Evolutionary conservation across 495 filamentous ascomycete genomes (phyloP), one percentile per base, ranked within the genome.

Genomic region (Physcia stellaris): DNA sequence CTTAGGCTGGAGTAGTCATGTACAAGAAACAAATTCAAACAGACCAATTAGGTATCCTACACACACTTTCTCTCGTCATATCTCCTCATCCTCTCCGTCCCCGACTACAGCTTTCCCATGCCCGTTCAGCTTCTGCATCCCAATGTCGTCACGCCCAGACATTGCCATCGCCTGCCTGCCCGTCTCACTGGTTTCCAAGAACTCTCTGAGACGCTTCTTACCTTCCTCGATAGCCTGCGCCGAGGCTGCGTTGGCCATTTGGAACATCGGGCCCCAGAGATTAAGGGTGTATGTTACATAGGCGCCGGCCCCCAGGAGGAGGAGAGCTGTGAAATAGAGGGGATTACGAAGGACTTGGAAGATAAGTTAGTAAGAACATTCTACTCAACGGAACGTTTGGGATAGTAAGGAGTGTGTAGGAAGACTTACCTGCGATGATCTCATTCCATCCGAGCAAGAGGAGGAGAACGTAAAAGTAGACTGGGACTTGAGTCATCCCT

Each of bases 401-500:
- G 16, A 44, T 16, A 26, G 32, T 42, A 24, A n/a, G 11, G 20
- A 27, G 18, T 3, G 31, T 12, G 40, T 23, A 38, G 24, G 31
- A 42, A 22, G 36, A 57, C 82, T 67, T 68, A 92, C 86, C 83
- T 52, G 85, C 81, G 45, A 87, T 54, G 42, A 96, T 84, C 60
- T 98, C 90, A 57, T 98, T 98, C 90, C 90, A 96, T 18, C 90
- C 90, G 28, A 98, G 64, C 21, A 84, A 84, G 41, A 98, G 60
- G 37, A 98, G 60, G 35, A 95, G 50, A 15, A 73, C 88, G 47
- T 93, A 98, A 55, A 96, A 94, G 57, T 93, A 96, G 39, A 94
- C 53, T 15, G 90, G 90, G 40, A 96, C 81, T 60, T 96, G 86
- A 3, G 85, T 83, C 47, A 98, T 81, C 41, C 88, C 86, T 30